Conservation (phyloP, 139 green algal genomes). For the Yamagishiella unicocca region DNA sequence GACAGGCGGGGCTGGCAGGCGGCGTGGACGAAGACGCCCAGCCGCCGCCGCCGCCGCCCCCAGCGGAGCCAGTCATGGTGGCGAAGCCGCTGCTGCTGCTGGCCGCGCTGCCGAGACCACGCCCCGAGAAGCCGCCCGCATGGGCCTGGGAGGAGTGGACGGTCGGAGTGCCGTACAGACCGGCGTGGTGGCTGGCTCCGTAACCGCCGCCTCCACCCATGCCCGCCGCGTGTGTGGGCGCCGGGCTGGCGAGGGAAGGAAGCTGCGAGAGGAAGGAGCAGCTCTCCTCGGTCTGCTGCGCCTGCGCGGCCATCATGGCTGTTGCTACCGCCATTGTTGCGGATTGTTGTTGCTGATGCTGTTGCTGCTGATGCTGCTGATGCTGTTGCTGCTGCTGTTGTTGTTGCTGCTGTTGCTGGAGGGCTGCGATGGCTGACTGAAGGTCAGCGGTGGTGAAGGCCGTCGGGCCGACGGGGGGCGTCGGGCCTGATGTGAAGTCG, state of each 20-base stretch:
- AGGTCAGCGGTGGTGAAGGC: slow-evolving; percentile 4
- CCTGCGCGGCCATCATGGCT: not conserved
- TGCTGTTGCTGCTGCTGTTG: slow-evolving; percentile 24
- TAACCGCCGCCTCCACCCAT: not conserved
- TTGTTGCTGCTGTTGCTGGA: slow-evolving; percentile 6
- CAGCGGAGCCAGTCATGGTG: not conserved
- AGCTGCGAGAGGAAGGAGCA: slow-evolving; percentile 38
- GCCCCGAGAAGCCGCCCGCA: not conserved
- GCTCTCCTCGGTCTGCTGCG: not conserved
- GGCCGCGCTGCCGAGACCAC: not conserved
- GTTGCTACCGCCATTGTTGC: not conserved
- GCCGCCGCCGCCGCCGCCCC: slow-evolving; percentile 1
- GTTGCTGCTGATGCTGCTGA: not conserved
- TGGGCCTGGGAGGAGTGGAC: not conserved
- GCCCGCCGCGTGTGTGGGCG: no score
- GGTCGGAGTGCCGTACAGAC: not conserved
- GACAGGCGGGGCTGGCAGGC: not conserved
- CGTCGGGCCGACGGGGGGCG: not conserved
- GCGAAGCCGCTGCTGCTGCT: not conserved
- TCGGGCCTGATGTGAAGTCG: not conserved
- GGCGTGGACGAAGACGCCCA: not conserved
- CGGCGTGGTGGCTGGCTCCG: not conserved
- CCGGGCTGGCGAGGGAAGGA: slow-evolving; percentile 9
- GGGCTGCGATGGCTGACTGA: not conserved
- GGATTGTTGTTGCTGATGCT: not conserved